Evolutionary conservation across 257 asterid species (phyloP).

Genomic region (Striga asiatica): DNA sequence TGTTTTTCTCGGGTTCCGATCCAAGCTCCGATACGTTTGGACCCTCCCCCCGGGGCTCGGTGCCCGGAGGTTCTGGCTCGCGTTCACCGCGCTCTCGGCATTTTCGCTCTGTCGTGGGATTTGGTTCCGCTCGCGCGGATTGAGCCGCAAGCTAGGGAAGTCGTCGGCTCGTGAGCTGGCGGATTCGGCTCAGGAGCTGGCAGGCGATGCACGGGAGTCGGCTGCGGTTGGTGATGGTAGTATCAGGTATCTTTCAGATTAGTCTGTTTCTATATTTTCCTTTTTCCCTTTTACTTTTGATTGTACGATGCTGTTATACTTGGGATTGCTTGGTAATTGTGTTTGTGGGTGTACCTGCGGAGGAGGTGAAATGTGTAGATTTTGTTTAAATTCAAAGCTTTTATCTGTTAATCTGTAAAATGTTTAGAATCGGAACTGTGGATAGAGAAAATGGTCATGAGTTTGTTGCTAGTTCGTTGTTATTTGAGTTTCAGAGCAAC

Average conservation of each 20-base stretch:
- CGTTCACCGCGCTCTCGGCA: conserved; percentile 85
- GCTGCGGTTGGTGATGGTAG: conserved; percentile 28
- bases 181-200: conserved; percentile 18
- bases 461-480: neutral
- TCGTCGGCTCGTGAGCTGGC: conserved; percentile 14
- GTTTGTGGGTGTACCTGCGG: neutral
- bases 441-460: neutral
- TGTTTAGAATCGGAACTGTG: neutral
- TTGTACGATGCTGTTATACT: neutral
- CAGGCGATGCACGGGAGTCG: conserved; percentile 9
- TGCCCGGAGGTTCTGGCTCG: conserved; percentile 85
- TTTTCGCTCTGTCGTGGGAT: conserved; percentile 71
- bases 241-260: conserved; percentile 26
- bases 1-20: conserved; percentile 66
- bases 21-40: conserved; percentile 74
- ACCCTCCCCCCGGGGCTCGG: conserved; percentile 88
- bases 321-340: neutral
- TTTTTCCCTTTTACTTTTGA: neutral
- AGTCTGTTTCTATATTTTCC: neutral
- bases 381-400: neutral
- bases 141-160: conserved; percentile 32
- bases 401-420: neutral
- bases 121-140: conserved; percentile 51
- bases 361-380: neutral
- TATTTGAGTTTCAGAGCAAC: neutral